A percentile compares a stretch with the other conserved stretches of the same genome.
Conservation (phyloP, 2,329 filamentous ascomycete genomes). For the Xylariaceae sp. region DNA sequence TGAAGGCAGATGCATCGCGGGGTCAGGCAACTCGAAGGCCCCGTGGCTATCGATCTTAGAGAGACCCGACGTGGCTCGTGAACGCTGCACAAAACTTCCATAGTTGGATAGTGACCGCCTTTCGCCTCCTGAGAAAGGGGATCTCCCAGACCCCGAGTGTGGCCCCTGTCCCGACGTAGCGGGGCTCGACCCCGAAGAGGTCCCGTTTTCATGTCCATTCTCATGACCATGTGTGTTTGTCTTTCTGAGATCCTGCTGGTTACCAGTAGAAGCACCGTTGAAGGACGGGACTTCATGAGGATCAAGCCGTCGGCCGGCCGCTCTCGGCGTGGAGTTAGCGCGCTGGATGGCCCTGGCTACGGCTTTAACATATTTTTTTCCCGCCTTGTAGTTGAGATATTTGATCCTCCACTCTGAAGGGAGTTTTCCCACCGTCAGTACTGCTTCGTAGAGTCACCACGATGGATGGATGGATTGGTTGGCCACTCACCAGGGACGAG, state of each 20-base stretch:
- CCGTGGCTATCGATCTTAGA: constrained; percentile 29
- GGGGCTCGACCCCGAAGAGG: constrained; percentile 25
- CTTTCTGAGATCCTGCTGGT: constrained; percentile 21
- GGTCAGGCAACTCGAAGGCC: constrained; percentile 49
- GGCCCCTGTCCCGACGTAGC: constrained; percentile 24
- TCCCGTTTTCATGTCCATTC: constrained; percentile 15
- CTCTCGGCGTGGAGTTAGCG: constrained; percentile 48
- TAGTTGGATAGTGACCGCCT: constrained; percentile 44
- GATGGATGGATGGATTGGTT: neutral
- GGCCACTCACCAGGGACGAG: constrained; percentile 65
- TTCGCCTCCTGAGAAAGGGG: constrained; percentile 31
- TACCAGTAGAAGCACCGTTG: constrained; percentile 27
- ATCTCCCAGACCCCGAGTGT: constrained; percentile 22
- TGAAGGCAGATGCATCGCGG: constrained; percentile 43
- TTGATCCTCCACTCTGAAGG: constrained; percentile 77
- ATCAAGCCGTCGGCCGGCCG: constrained; percentile 30
- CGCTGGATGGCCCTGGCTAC: constrained; percentile 67
- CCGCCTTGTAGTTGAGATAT: constrained; percentile 91
- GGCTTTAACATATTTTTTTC: constrained; percentile 89
- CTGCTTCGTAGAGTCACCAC: neutral
- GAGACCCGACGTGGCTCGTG: constrained; percentile 28
- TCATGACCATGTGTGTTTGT: constrained; percentile 9
- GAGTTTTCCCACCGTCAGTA: neutral
- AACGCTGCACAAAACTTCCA: constrained; percentile 48
- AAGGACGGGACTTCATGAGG: constrained; percentile 32